These are phyloP conservation scores for Bipolaris zeicola DNA, from an alignment of 2,329 filamentous ascomycete species.

Conservation along the genomic window DNA sequence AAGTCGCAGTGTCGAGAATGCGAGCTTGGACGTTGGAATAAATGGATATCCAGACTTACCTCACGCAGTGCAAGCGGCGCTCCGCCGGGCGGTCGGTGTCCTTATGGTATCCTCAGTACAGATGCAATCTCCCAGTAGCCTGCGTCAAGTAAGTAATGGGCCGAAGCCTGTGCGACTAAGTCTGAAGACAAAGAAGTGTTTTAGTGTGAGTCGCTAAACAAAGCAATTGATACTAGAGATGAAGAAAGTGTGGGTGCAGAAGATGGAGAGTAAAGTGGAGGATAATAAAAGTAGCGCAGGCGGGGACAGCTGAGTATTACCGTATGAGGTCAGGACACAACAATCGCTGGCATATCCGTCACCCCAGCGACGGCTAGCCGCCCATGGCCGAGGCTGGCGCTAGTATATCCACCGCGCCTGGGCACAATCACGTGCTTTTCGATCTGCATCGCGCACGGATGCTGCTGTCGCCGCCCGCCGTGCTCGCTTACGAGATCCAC, in stretches of 20 bases:
- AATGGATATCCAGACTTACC: conserved; percentile 55
- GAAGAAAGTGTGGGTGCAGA: conserved; percentile 29
- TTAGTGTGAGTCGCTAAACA: conserved; percentile 15
- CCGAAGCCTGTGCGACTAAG: conserved; percentile 36
- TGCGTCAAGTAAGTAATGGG: conserved; percentile 46
- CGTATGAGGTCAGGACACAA: conserved; percentile 34
- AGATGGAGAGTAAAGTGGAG: conserved; percentile 30
- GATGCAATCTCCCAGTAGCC: conserved; percentile 48
- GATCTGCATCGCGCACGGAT: background rate
- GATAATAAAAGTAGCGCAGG: conserved; percentile 27
- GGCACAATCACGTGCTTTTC: background rate
- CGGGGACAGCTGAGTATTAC: conserved; percentile 35
- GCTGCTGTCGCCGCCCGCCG: background rate
- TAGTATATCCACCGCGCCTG: conserved; percentile 1
- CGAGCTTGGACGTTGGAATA: background rate
- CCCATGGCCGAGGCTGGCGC: conserved; percentile 3
- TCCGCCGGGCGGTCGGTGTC: conserved; percentile 70
- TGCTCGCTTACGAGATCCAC: conserved; percentile 5
- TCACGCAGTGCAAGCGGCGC: conserved; percentile 83
- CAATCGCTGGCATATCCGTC: conserved; percentile 27
- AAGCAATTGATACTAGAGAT: conserved; percentile 24
- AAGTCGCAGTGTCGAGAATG: background rate
- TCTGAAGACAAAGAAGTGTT: conserved; percentile 11
- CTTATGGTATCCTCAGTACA: conserved; percentile 54
- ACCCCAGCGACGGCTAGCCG: conserved; percentile 34